Conservation (phyloP, 768 basidiomycete genomes). For the Lepiota venenata region DNA sequence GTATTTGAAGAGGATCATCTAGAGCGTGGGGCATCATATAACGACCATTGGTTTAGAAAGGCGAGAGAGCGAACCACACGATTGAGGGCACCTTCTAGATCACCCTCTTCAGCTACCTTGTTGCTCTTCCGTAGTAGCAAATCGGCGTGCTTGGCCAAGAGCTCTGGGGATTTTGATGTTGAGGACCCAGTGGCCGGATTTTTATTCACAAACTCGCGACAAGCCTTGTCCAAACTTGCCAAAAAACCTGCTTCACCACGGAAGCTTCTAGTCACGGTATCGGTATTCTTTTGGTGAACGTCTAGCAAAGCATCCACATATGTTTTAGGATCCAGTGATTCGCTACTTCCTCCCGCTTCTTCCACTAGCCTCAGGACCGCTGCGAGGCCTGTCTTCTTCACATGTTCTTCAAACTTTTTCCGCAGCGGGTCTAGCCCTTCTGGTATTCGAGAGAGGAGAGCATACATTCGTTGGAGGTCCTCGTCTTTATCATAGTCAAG, state of each 20-base stretch:
- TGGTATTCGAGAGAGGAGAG: constrained; percentile 84
- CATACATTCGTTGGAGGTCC: constrained; percentile 94
- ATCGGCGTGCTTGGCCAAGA: constrained; percentile 91
- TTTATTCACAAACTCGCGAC: constrained; percentile 91
- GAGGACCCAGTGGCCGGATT: constrained; percentile 89
- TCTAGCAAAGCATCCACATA: constrained; percentile 92
- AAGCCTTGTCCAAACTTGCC: constrained; percentile 91
- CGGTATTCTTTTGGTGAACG: constrained; percentile 89
- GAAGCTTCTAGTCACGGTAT: constrained; percentile 86
- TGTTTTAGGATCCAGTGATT: constrained; percentile 82
- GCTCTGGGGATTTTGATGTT: constrained; percentile 85
- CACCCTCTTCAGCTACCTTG: constrained; percentile 90
- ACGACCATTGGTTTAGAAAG: constrained; percentile 24
- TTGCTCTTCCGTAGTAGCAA: constrained; percentile 89
- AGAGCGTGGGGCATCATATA: constrained; percentile 20
- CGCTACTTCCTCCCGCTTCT: constrained; percentile 49
- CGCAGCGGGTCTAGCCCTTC: constrained; percentile 89
- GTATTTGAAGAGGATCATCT: constrained; percentile 99
- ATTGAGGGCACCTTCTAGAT: constrained; percentile 85
- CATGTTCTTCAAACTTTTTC: constrained; percentile 92
- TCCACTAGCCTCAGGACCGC: constrained; percentile 76
- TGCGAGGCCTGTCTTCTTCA: constrained; percentile 83
- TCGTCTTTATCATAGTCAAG: constrained; percentile 94
- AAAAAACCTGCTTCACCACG: constrained; percentile 92
- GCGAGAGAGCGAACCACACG: constrained; percentile 66